A percentile compares a stretch with the other conserved stretches of the same genome.
Conservation (phyloP, 257 asterid genomes). For the Avicennia marina region DNA sequence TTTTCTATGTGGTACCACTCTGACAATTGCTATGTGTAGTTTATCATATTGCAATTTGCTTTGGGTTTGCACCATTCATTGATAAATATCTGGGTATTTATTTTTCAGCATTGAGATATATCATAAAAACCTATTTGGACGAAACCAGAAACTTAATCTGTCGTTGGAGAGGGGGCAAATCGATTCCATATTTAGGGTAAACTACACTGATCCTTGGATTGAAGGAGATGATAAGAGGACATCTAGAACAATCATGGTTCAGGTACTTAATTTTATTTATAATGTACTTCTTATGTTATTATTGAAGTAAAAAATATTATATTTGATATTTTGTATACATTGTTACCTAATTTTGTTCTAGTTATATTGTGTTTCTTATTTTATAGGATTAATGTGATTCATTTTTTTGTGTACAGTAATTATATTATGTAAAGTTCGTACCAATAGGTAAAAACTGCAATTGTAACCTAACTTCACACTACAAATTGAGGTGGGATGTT, state of each 20-base stretch:
- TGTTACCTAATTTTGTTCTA: too few species aligned
- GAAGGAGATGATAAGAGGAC: conserved; percentile 99
- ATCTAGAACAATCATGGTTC: conserved; percentile 89
- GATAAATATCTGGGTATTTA: background rate
- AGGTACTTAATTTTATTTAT: conserved; percentile 39
- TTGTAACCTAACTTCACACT: too few species aligned
- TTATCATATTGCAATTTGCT: background rate
- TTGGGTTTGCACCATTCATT: background rate
- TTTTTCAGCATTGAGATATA: conserved; percentile 81
- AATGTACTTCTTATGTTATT: too few species aligned
- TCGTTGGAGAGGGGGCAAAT: conserved; percentile 96
- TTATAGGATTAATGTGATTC: too few species aligned
- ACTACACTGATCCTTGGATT: conserved; percentile 94
- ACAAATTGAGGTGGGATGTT: too few species aligned
- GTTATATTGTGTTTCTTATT: too few species aligned
- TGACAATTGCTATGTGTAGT: background rate
- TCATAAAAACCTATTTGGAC: conserved; percentile 89
- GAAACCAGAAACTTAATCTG: conserved; percentile 91
- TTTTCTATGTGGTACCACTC: conserved; percentile 6
- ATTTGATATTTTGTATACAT: too few species aligned
- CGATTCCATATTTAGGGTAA: conserved; percentile 83
- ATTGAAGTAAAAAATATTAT: too few species aligned
- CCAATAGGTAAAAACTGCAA: too few species aligned
- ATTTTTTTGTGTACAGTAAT: too few species aligned
- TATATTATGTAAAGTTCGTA: too few species aligned